These are phyloP conservation scores for Leptodermis oblonga DNA, from an alignment of 257 asterid genomes.

Conservation along the genomic window DNA sequence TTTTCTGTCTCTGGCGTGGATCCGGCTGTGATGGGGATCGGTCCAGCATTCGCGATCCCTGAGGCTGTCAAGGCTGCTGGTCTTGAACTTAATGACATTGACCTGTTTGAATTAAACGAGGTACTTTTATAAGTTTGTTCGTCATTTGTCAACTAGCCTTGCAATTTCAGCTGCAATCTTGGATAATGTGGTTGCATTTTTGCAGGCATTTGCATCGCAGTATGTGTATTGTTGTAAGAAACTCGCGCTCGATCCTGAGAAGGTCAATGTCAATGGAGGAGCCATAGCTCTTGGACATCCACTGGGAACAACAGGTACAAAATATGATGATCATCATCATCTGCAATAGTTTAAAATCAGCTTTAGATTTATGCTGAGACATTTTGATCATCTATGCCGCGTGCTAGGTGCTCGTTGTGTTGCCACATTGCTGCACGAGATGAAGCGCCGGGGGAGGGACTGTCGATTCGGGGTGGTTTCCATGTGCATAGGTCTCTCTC, in stretches of 20 bases:
- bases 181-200: conserved; percentile 3
- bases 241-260: conserved; percentile 62
- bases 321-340: too few relatives aligned
- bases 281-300: conserved; percentile 98
- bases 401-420: conserved; percentile 83
- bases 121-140: conserved; percentile 38
- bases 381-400: neutral
- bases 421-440: conserved; percentile 76
- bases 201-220: conserved; percentile 97
- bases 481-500: conserved; percentile 84
- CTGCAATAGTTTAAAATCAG: too few relatives aligned
- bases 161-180: conserved; percentile 1
- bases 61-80: conserved; percentile 91
- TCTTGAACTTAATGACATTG: conserved; percentile 55
- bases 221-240: conserved; percentile 77
- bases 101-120: conserved; percentile 87
- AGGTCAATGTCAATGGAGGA: conserved; percentile 90
- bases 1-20: conserved; percentile 92
- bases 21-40: conserved; percentile 92
- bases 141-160: conserved; percentile 1
- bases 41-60: conserved; percentile 94
- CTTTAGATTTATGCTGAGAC: too few relatives aligned
- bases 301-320: conserved; percentile 89
- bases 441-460: conserved; percentile 87
- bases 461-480: conserved; percentile 87